Evolutionary conservation across 2,329 filamentous ascomycete species (phyloP).

Genomic region (Ceratocystis lukuohia): DNA sequence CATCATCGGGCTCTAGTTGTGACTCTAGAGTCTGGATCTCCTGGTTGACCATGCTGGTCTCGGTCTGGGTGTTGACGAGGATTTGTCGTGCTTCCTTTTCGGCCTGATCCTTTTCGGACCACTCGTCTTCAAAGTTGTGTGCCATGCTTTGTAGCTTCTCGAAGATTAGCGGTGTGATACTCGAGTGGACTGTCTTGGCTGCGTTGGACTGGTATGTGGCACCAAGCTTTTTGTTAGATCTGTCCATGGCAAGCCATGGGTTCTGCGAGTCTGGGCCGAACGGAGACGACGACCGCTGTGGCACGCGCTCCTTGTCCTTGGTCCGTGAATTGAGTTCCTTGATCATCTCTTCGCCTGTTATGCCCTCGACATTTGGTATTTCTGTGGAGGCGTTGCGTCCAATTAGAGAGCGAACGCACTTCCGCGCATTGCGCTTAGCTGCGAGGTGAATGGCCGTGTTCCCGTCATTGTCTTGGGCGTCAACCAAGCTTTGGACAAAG

Average conservation of each 20-base stretch:
- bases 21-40: conserved; percentile 45
- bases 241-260: conserved; percentile 24
- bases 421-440: conserved; percentile 73
- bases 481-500: conserved; percentile 64
- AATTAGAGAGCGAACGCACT: conserved; percentile 70
- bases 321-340: conserved; percentile 57
- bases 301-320: conserved; percentile 46
- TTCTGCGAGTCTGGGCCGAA: conserved; percentile 50
- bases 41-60: conserved; percentile 47
- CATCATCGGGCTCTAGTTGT: conserved; percentile 42
- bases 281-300: conserved; percentile 62
- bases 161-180: conserved; percentile 54
- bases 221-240: conserved; percentile 30
- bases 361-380: conserved; percentile 66
- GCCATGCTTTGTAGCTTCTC: conserved; percentile 61
- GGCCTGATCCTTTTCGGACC: conserved; percentile 57
- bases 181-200: conserved; percentile 54
- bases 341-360: conserved; percentile 76
- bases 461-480: conserved; percentile 70
- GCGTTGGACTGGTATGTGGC: conserved; percentile 46
- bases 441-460: conserved; percentile 71
- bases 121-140: conserved; percentile 59
- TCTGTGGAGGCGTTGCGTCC: conserved; percentile 71
- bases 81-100: conserved; percentile 55
- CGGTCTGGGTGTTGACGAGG: conserved; percentile 52